Base-by-base conservation (phyloP, 805 yeast genomes). In the Candida xiaguanensis region DNA sequence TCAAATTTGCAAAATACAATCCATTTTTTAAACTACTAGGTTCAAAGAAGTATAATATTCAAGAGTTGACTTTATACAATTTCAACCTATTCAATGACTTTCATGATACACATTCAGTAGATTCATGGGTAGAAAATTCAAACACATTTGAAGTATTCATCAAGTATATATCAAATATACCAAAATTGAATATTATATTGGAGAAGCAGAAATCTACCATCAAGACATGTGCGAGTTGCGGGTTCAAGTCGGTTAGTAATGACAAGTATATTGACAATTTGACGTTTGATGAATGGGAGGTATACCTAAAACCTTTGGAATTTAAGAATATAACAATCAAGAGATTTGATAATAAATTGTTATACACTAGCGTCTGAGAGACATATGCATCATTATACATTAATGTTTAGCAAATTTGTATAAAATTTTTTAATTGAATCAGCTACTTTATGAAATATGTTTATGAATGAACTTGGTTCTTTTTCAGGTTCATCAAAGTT, bases 191-290 rank as follows among this genome's bases (percentile, higher is more conserved):
- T 2, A 51, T 65, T 8, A 50, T 52, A 4, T 50, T 64, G 30
- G 52, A 50, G 36, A 51, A 61, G 28, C 47, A 47, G 12, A 53
- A 51, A 1, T 45, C 36, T 23, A 49, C 44, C 14, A 39, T 55
- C 31, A 55, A 53, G 25, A 55, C 62, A 1, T 65, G 71, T 47
- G 49, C 47, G 12, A 60, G 54, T n/a, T 65, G 71, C 50, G 71
- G 71, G 2, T 44, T 46, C 29, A 46, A 46, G 25, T 46, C 48
- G 17, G 36, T 38, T 15, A 45, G 47, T 12, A 36, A 44, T 14
- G 35, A 32, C 27, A 38, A 31, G 15, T 26, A 31, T n/a, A 34
- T 50, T 5, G 44, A 43, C 12, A 33, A 36, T 7, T 35, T 52
- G 19, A 36, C 46, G 3, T 27, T 24, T 3, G 22, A 25, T 4